phyloP scores from a whole-genome alignment of 73 alveolate genomes.

The Stentor roeselii region DNA sequence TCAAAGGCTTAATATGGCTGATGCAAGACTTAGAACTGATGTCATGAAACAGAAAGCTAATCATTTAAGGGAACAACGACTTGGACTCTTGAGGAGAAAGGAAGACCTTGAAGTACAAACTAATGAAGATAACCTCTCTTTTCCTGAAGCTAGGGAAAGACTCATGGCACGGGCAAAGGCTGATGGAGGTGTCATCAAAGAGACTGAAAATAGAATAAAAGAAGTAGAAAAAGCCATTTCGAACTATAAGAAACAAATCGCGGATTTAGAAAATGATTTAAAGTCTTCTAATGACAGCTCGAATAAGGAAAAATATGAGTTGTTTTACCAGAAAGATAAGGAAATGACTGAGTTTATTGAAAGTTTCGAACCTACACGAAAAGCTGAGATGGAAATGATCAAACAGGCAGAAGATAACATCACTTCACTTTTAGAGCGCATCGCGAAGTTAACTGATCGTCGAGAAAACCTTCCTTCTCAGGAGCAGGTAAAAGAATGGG shows the following conservation, averaged over 20 bases:
- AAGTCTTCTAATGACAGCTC: constrained; percentile 67
- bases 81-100: constrained; percentile 72
- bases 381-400: constrained; percentile 69
- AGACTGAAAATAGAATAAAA: constrained; percentile 85
- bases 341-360: constrained; percentile 94
- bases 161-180: constrained; percentile 86
- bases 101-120: constrained; percentile 95
- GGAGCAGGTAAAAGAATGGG: constrained; percentile 51
- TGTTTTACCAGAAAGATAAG: constrained; percentile 83
- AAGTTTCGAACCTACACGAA: constrained; percentile 78
- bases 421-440: constrained; percentile 77
- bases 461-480: constrained; percentile 60
- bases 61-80: constrained; percentile 81
- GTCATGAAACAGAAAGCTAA: constrained; percentile 90
- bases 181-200: constrained; percentile 81
- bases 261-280: constrained; percentile 85
- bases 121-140: constrained; percentile 88
- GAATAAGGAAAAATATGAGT: constrained; percentile 83
- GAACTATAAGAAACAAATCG: constrained; percentile 81
- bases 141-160: constrained; percentile 94
- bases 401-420: constrained; percentile 72
- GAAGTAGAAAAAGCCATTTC: constrained; percentile 85
- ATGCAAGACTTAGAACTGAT: constrained; percentile 77
- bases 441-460: constrained; percentile 54
- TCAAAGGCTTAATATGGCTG: constrained; percentile 78